Evolutionary conservation across 345 rosid genomes (phyloP).

Genomic region (Murraya paniculata): DNA sequence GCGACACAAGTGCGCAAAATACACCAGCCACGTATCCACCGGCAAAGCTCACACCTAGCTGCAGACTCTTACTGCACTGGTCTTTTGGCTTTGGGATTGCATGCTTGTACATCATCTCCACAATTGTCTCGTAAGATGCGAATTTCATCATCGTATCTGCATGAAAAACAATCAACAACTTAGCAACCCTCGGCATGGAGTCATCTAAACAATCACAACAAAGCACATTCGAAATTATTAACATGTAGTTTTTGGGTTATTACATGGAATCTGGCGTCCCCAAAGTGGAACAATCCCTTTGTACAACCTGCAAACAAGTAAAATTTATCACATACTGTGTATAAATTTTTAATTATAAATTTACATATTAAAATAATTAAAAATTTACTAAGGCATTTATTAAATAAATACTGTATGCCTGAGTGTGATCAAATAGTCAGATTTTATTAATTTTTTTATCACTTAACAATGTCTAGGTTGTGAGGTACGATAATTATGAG

Average conservation of each 20-base stretch:
- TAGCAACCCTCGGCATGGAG: neutral
- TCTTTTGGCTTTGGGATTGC: slow-evolving; percentile 78
- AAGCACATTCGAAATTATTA: neutral
- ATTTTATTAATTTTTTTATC: too few relatives aligned
- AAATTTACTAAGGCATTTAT: too few relatives aligned
- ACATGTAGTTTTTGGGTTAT: too few relatives aligned
- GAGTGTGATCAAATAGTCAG: too few relatives aligned
- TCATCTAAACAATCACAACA: neutral
- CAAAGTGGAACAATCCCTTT: slow-evolving; percentile 90
- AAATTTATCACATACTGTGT: neutral
- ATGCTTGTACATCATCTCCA: slow-evolving; percentile 79
- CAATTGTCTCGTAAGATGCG: slow-evolving; percentile 81
- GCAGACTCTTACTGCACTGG: slow-evolving; percentile 69
- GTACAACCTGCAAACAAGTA: slow-evolving; percentile 52
- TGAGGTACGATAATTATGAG: too few relatives aligned
- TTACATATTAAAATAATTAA: too few relatives aligned
- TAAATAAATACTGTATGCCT: too few relatives aligned
- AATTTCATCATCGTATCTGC: slow-evolving; percentile 99
- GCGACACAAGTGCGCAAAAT: slow-evolving; percentile 80
- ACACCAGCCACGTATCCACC: slow-evolving; percentile 96
- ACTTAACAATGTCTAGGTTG: too few relatives aligned
- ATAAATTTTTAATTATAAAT: too few relatives aligned
- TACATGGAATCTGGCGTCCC: slow-evolving; percentile 99
- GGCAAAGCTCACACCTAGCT: slow-evolving; percentile 88
- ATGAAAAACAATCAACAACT: slow-evolving; percentile 13